A percentile compares a stretch with the other conserved stretches of the same genome.
Evolutionary conservation across 2,329 filamentous ascomycete species (phyloP).

Genomic region (Colletotrichum camelliae): DNA sequence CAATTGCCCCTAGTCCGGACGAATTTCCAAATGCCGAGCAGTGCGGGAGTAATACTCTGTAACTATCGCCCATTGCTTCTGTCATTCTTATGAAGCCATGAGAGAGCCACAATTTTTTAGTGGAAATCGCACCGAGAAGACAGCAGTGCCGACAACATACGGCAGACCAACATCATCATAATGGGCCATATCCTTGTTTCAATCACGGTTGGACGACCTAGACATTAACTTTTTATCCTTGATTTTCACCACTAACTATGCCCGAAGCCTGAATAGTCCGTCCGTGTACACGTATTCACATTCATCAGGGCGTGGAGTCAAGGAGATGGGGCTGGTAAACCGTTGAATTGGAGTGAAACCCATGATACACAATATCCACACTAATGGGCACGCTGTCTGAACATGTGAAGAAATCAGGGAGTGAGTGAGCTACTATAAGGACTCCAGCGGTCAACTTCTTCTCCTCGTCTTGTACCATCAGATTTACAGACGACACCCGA

Average conservation of each 20-base stretch:
- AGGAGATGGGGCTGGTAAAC: not conserved
- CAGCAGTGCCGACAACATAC: not conserved
- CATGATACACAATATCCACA: not conserved
- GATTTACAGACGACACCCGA: not conserved
- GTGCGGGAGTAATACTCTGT: too few species aligned
- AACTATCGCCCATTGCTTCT: not conserved
- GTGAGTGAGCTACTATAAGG: not conserved
- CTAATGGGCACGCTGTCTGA: not conserved
- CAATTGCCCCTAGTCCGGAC: not conserved
- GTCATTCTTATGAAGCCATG: not conserved
- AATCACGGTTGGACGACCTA: not conserved
- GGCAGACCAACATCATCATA: not conserved
- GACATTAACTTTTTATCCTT: not conserved
- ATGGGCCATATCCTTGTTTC: not conserved
- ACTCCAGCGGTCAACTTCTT: not conserved
- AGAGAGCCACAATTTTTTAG: not conserved
- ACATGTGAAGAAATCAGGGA: not conserved
- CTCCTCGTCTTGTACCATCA: not conserved
- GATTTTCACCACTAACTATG: not conserved
- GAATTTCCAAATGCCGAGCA: not conserved
- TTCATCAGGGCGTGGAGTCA: not conserved
- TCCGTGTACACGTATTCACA: not conserved
- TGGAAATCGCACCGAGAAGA: not conserved
- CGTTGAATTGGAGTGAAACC: not conserved
- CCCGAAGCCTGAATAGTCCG: not conserved